Base-by-base conservation (phyloP, 2,329 filamentous ascomycete genomes). In the Nemania abortiva region DNA sequence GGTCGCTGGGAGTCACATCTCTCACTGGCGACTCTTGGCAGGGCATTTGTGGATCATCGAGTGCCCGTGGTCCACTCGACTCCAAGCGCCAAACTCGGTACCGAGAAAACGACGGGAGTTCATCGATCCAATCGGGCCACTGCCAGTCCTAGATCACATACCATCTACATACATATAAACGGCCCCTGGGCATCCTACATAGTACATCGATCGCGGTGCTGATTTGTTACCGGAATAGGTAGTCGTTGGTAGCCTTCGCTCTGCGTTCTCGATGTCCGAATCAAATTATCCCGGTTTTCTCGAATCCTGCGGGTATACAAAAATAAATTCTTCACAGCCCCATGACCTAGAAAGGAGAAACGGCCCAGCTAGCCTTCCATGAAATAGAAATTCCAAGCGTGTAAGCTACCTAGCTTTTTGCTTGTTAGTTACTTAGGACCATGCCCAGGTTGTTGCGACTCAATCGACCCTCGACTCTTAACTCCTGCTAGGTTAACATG, bases 101-200 rank as follows among this genome's bases (percentile, higher is more conserved):
- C 56, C 52, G 27, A 58, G 60, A 42, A 37, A 50, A 49, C 53
- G 22, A 64, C 64, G 57, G 24, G 15, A 39, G 0, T 22, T 42
- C 39, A 15, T 60, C 31, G 31, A 34, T 65, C 65, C 68, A 70
- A 70, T 70, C 68, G 65, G 68, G 65, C 65, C 64, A 62, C 60
- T 67, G 45, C 64, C 64, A 61, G 56, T 56, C 68, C 54, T 39
- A 42, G 53, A 63, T 60, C 55, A 62, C 42, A 29, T 57, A 31
- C 13, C 24, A 27, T 27, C 24, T 27, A 27, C 5, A 5, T 27
- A 27, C 5, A 5, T 37, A 37, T 37, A 37, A 37, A 37, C 34
- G 11, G 11, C 11, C 34, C 34, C 34, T 7, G 7, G 7, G 34
- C 34, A 37, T 37, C 34, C 34, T 37, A 37, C 34, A 37, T 37